phyloP scores from a whole-genome alignment of 2,329 filamentous ascomycete genomes.

The Botrytis elliptica region DNA sequence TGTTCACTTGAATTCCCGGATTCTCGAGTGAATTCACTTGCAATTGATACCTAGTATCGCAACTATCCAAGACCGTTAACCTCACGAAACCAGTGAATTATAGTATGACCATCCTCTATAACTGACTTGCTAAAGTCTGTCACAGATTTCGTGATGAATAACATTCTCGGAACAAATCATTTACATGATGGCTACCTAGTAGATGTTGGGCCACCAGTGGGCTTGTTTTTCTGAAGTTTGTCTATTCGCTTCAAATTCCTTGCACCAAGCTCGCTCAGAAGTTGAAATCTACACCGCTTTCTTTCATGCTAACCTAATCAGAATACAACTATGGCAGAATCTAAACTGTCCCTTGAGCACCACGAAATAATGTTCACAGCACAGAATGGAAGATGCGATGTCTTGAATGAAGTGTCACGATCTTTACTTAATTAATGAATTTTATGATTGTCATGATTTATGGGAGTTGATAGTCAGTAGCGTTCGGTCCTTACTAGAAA shows the following conservation, averaged over 20 bases:
- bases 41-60: neutral
- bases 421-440: constrained; percentile 8
- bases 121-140: neutral
- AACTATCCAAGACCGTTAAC: neutral
- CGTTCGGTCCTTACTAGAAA: neutral
- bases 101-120: neutral
- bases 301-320: neutral
- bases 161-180: neutral
- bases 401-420: neutral
- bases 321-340: neutral
- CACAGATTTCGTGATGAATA: neutral
- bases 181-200: neutral
- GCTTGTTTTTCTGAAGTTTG: neutral
- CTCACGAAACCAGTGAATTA: too few relatives aligned
- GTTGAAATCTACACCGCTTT: neutral
- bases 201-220: neutral
- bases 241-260: neutral
- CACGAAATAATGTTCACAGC: constrained; percentile 1
- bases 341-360: neutral
- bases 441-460: constrained; percentile 15
- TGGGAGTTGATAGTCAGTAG: constrained; percentile 2
- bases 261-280: neutral
- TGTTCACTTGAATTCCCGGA: neutral
- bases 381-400: constrained; percentile 7
- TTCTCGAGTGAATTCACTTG: neutral